Conservation (phyloP, 2,329 filamentous ascomycete genomes). For the Paecilomyces sp. region DNA sequence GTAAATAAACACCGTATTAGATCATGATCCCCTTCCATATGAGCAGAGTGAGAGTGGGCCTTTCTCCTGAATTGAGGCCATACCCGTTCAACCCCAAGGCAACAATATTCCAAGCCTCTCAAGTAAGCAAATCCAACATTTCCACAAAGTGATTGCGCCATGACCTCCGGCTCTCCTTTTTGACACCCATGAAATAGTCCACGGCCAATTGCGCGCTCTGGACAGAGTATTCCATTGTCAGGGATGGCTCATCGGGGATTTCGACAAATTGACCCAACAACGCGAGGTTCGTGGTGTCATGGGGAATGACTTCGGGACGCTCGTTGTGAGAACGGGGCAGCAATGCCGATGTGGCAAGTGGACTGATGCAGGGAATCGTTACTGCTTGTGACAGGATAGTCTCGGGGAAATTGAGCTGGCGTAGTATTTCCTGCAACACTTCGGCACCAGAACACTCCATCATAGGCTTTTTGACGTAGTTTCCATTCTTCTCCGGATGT, state of each 20-base stretch:
- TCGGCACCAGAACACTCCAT: slow-evolving; percentile 33
- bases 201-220: slow-evolving; percentile 31
- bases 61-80: not conserved
- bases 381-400: slow-evolving; percentile 20
- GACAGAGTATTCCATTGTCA: slow-evolving; percentile 34
- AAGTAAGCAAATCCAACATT: not conserved
- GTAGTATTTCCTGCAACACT: slow-evolving; percentile 32
- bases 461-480: slow-evolving; percentile 27
- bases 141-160: not conserved
- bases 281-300: slow-evolving; percentile 30
- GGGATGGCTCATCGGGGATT: slow-evolving; percentile 31
- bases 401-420: slow-evolving; percentile 29
- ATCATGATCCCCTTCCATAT: not conserved
- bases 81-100: not conserved
- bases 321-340: slow-evolving; percentile 27
- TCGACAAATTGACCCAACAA: slow-evolving; percentile 39
- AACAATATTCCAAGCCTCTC: not conserved
- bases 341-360: slow-evolving; percentile 32
- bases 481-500: slow-evolving; percentile 28
- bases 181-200: slow-evolving; percentile 18
- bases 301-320: slow-evolving; percentile 33
- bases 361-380: slow-evolving; percentile 34
- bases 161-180: not conserved
- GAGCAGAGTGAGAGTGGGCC: not conserved
- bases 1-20: not conserved